Evolutionary conservation across 345 rosid species (phyloP).

Genomic region (Orychophragmus violaceus): DNA sequence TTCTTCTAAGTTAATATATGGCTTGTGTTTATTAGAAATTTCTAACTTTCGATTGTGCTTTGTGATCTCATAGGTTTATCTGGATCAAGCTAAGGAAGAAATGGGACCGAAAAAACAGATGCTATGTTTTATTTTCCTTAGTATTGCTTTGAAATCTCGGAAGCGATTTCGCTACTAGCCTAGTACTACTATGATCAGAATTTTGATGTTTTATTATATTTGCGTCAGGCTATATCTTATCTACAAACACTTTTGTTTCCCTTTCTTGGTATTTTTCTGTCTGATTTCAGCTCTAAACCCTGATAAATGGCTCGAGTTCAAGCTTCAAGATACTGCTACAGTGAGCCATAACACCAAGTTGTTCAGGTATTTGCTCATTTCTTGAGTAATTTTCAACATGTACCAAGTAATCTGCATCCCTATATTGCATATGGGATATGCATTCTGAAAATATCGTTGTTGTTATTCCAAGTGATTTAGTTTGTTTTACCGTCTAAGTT

Average conservation of each 20-base stretch:
- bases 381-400: background rate
- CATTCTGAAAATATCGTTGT: background rate
- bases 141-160: background rate
- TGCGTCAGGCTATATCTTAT: too few relatives aligned
- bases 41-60: background rate
- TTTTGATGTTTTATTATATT: background rate
- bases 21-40: background rate
- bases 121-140: background rate
- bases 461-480: background rate
- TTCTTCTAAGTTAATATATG: slow-evolving; percentile 1
- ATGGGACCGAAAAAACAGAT: slow-evolving; percentile 58
- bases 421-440: background rate
- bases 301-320: too few relatives aligned
- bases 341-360: too few relatives aligned
- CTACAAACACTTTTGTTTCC: background rate
- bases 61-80: slow-evolving; percentile 46
- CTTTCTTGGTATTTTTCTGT: slow-evolving; percentile 2
- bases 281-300: slow-evolving; percentile 57
- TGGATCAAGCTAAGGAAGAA: slow-evolving; percentile 56
- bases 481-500: background rate
- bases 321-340: too few relatives aligned
- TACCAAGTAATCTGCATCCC: background rate
- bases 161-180: background rate
- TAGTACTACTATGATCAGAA: background rate
- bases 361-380: slow-evolving; percentile 48